These are phyloP conservation scores for Pseudogymnoascus sp. DNA, from an alignment of 2,329 filamentous ascomycete genomes.

Conservation along the genomic window DNA sequence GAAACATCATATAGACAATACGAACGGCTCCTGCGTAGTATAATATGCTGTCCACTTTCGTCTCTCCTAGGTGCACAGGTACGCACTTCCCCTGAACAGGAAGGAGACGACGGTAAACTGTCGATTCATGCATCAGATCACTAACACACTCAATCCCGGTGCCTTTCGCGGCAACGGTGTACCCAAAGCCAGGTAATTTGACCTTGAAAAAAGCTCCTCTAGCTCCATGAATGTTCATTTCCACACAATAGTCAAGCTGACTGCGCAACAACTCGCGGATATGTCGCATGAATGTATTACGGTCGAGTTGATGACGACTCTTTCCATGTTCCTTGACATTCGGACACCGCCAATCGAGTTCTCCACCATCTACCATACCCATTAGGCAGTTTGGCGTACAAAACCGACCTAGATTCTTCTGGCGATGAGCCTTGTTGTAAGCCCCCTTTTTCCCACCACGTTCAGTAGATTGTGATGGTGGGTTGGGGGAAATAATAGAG, in stretches of 20 bases:
- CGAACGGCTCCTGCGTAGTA: not conserved
- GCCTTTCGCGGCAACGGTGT: constrained; percentile 38
- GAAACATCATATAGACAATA: not conserved
- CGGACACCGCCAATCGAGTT: not conserved
- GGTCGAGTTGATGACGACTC: not conserved
- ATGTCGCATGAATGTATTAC: not conserved
- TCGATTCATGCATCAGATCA: constrained; percentile 32
- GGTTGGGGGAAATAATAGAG: not conserved
- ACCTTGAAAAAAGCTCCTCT: constrained; percentile 36
- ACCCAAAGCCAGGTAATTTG: constrained; percentile 35
- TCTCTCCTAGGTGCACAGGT: constrained; percentile 33
- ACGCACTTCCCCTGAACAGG: constrained; percentile 31
- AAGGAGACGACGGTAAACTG: constrained; percentile 31
- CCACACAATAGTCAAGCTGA: constrained; percentile 5
- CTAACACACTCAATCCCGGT: constrained; percentile 28
- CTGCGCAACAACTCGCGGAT: not conserved
- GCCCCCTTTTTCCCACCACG: not conserved
- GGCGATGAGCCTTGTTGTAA: not conserved
- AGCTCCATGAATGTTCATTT: constrained; percentile 22
- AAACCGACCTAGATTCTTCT: not conserved
- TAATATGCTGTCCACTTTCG: not conserved
- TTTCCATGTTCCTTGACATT: not conserved
- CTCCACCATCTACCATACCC: constrained; percentile 1
- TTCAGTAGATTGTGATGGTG: not conserved
- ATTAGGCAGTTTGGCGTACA: constrained; percentile 1